Percentiles rank a stretch among this genome's conserved stretches.
Evolutionary conservation across 345 rosid genomes (phyloP).

Genomic region (Eucalyptus lansdowneana): DNA sequence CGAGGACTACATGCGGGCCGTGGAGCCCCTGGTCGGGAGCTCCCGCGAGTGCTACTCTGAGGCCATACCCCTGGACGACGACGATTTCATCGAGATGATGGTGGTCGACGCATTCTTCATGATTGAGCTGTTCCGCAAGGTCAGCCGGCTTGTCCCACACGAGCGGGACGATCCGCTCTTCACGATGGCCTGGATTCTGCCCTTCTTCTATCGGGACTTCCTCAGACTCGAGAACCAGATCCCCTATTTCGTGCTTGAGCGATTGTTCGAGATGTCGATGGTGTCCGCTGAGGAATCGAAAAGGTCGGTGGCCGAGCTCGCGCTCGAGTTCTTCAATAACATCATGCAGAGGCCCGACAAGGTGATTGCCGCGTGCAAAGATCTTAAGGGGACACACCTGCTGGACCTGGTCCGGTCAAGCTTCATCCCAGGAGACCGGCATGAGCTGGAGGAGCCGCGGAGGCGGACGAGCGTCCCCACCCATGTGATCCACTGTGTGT

Average conservation of each 20-base stretch:
- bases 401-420: conserved; percentile 60
- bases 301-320: conserved; percentile 24
- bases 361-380: conserved; percentile 6
- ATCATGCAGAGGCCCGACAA: conserved; percentile 19
- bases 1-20: conserved; percentile 27
- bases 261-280: conserved; percentile 32
- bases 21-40: conserved; percentile 19
- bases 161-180: conserved; percentile 58
- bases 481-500: conserved; percentile 41
- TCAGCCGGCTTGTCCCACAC: conserved; percentile 10
- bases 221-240: conserved; percentile 49
- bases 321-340: conserved; percentile 54
- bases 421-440: conserved; percentile 16
- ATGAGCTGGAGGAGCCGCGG: neutral
- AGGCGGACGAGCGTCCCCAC: neutral
- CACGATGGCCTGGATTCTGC: conserved; percentile 61
- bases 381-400: conserved; percentile 35
- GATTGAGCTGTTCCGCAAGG: conserved; percentile 52
- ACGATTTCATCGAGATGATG: conserved; percentile 53
- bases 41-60: conserved; percentile 69
- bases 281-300: conserved; percentile 8
- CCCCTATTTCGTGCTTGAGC: conserved; percentile 57
- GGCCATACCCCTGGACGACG: conserved; percentile 12
- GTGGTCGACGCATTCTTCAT: conserved; percentile 64
- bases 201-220: conserved; percentile 61